Evolutionary conservation across 352 stramenopile genomes (phyloP).

Genomic region (Phytophthora rubi): DNA sequence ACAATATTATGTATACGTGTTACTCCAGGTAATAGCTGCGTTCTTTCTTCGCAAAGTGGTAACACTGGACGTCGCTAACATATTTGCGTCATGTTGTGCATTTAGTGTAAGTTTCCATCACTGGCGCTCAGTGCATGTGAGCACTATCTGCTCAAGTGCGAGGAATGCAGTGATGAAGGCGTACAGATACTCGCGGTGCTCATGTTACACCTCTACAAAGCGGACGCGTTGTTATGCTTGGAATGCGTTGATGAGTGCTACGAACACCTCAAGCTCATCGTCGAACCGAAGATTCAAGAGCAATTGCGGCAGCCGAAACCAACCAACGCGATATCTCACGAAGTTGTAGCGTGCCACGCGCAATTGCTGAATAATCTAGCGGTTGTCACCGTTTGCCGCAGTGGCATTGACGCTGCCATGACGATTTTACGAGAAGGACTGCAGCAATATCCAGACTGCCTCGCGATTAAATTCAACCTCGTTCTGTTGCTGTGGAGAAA

Average conservation of each 20-base stretch:
- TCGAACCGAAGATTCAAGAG: slow-evolving; percentile 40
- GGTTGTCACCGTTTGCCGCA: slow-evolving; percentile 49
- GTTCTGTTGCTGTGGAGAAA: slow-evolving; percentile 77
- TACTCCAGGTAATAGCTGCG: slow-evolving; percentile 52
- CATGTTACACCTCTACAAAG: slow-evolving; percentile 66
- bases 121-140: slow-evolving; percentile 59
- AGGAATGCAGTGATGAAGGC: not conserved
- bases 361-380: slow-evolving; percentile 85
- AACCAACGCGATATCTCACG: slow-evolving; percentile 5
- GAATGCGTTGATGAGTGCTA: slow-evolving; percentile 72
- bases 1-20: slow-evolving; percentile 65
- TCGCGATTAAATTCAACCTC: slow-evolving; percentile 75
- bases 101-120: slow-evolving; percentile 56
- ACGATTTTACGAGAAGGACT: slow-evolving; percentile 51
- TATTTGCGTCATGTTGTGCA: not conserved
- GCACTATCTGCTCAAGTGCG: slow-evolving; percentile 25
- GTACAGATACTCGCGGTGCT: slow-evolving; percentile 8
- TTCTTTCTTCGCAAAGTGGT: not conserved
- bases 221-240: slow-evolving; percentile 77
- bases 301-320: slow-evolving; percentile 6
- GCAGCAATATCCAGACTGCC: slow-evolving; percentile 44
- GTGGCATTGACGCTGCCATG: slow-evolving; percentile 48
- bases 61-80: not conserved
- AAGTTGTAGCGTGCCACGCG: slow-evolving; percentile 50
- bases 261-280: slow-evolving; percentile 41